Evolutionary conservation across 1,139 yeast genomes (phyloP), one percentile per base, ranked within the genome.

Genomic region (Yamadazyma buinensis): DNA sequence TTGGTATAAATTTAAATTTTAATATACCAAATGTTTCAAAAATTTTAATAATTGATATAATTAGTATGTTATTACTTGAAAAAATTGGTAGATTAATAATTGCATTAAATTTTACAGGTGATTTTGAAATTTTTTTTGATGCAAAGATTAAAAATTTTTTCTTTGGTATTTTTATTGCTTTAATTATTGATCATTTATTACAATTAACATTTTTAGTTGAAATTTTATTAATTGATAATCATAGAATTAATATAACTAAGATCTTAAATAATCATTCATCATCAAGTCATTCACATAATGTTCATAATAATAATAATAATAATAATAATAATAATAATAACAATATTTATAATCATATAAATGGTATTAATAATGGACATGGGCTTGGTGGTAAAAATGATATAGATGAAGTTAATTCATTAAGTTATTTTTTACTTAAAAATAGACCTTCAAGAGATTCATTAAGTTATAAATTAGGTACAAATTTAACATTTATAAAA

Each of bases 161-260:
- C 8, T 47, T 44, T 30, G 47, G 55, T 3, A 35, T 55, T 2
- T 40, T 52, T 2, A 35, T 68, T 24, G 69, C 80, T 0, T 48
- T 83, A 20, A 25, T 74, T 1, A 54, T 80, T 26, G 87, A 83
- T 46, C 78, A 75, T 44, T 37, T 70, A 3, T 57, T 85, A 30
- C 87, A 81, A 44, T 49, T 77, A 33, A 75, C 90, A 0, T 84
- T 67, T 51, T 73, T 84, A 40, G 63, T 79, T 1, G 80, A 88
- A 0, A 75, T 83, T 0, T 57, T 84, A 13, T 69, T 81, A 20
- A 72, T 85, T 29, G 95, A 86, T 57, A 60, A 81, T 30, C 72
- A 78, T 29, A 67, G 87, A 36, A 55, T 72, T 26, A 88, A 82
- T 47, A 62, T 82, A 15, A 73, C 75, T 9, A 86, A 80, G 40